phyloP scores from a whole-genome alignment of 2,329 filamentous ascomycete species.

The Zymoseptoria brevis region DNA sequence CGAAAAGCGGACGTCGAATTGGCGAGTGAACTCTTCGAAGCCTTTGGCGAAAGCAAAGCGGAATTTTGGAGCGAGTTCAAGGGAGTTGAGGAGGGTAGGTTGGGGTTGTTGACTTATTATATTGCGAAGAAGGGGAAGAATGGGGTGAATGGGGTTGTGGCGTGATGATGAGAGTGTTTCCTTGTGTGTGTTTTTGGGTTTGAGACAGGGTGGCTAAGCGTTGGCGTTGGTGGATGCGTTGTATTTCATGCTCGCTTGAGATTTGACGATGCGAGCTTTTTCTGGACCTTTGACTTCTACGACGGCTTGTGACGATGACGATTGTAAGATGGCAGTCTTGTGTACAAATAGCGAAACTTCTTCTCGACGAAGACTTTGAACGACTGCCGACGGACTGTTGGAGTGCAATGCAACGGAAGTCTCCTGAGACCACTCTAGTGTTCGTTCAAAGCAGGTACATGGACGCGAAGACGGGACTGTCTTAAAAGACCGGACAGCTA shows the following conservation, averaged over 20 bases:
- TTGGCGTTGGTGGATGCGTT: not conserved
- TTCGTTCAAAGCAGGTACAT: too few relatives aligned
- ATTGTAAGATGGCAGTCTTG: not conserved
- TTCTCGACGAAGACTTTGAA: not conserved
- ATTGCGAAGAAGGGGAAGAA: conserved; percentile 56
- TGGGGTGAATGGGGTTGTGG: not conserved
- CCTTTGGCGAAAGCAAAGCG: conserved; percentile 23
- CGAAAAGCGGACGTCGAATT: conserved; percentile 68
- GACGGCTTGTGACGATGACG: not conserved
- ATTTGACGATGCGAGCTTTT: not conserved
- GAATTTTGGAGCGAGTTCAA: conserved; percentile 60
- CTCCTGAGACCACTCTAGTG: not conserved
- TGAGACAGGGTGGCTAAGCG: not conserved
- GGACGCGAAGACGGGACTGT: too few relatives aligned
- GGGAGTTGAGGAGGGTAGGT: conserved; percentile 59
- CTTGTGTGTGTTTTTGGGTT: not conserved
- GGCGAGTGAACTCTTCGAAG: conserved; percentile 61
- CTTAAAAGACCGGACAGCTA: too few relatives aligned
- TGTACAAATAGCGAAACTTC: not conserved
- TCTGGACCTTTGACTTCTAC: too few relatives aligned
- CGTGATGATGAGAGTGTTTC: not conserved
- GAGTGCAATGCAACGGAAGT: not conserved
- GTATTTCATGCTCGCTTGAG: not conserved
- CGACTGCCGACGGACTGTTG: not conserved
- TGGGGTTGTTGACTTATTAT: conserved; percentile 74